phyloP scores from a whole-genome alignment of 805 yeast species.

The Metschnikowia lochheadii region DNA sequence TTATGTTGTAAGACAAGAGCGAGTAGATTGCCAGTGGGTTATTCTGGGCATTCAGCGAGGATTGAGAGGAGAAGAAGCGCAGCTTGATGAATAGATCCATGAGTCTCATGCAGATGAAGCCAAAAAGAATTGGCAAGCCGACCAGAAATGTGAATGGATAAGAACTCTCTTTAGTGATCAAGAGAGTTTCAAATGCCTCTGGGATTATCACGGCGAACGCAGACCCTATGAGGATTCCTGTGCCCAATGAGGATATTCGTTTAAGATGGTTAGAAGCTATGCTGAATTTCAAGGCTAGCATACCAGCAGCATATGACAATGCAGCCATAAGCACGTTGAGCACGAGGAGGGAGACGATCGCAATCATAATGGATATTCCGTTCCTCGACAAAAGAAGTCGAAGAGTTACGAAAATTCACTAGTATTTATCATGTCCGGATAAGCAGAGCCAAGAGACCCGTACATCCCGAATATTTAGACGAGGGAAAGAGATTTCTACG shows the following conservation, averaged over 20 bases:
- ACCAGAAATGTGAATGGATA: conserved; percentile 23
- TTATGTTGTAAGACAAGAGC: conserved; percentile 31
- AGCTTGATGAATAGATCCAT: conserved; percentile 2
- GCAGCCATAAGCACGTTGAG: conserved; percentile 11
- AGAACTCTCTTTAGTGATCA: background rate
- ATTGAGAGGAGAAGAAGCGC: background rate
- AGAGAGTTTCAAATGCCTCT: conserved; percentile 53
- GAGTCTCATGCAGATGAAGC: conserved; percentile 50
- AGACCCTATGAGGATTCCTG: conserved; percentile 60
- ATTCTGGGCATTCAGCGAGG: background rate
- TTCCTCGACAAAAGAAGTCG: background rate
- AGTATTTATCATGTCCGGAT: background rate
- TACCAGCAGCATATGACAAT: conserved; percentile 11
- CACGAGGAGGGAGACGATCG: conserved; percentile 3
- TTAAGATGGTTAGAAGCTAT: conserved; percentile 21
- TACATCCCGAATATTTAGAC: background rate
- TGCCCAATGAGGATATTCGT: conserved; percentile 47
- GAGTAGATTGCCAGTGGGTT: conserved; percentile 31
- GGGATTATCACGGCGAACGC: conserved; percentile 58
- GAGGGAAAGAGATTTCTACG: background rate
- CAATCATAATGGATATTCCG: background rate
- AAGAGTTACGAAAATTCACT: background rate
- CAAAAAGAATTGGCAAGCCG: conserved; percentile 49
- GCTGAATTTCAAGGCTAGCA: conserved; percentile 9
- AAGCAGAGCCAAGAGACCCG: background rate